Conservation (phyloP, 441 rosid species). For the Corymbia citriodora region DNA sequence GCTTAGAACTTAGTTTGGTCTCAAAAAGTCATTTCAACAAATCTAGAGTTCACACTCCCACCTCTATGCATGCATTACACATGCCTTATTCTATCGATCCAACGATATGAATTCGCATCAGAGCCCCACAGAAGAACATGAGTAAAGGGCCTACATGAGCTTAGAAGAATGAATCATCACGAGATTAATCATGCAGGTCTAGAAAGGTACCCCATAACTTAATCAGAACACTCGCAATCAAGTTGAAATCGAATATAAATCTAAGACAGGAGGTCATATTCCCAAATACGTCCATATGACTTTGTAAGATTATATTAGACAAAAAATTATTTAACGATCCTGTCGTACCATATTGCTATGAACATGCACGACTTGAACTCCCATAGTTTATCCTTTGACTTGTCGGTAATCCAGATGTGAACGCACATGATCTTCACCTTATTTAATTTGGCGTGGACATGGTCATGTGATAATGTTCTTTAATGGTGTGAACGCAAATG, state of each 20-base stretch:
- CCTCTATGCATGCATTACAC: background rate
- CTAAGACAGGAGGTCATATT: background rate
- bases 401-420: background rate
- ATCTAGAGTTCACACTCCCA: background rate
- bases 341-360: background rate
- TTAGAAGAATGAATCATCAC: background rate
- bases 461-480: background rate
- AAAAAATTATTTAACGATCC: background rate
- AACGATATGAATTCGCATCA: background rate
- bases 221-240: background rate
- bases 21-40: background rate
- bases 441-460: background rate
- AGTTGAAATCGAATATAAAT: background rate
- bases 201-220: background rate
- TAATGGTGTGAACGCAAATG: background rate
- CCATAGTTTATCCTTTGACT: background rate
- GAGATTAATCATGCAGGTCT: background rate
- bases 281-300: background rate
- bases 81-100: background rate
- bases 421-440: background rate
- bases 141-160: background rate
- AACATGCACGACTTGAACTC: background rate
- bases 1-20: background rate
- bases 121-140: background rate
- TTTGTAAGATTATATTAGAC: background rate